These are phyloP conservation scores for Grosmannia huntii DNA, from an alignment of 2,329 filamentous ascomycete genomes.

Conservation along the genomic window DNA sequence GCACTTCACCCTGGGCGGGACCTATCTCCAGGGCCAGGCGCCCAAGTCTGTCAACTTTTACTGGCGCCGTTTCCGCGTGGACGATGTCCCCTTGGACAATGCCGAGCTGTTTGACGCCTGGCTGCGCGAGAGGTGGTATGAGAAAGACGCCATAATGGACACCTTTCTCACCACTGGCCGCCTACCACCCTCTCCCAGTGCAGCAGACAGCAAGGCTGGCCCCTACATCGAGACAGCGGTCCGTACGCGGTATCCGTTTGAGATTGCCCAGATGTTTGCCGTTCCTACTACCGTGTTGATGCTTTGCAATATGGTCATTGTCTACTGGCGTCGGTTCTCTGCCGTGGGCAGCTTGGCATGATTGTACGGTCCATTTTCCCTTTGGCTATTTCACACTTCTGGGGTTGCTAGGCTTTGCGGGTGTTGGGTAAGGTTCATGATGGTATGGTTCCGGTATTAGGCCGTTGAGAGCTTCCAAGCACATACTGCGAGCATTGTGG, in stretches of 20 bases:
- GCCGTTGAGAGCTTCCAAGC: too few relatives aligned
- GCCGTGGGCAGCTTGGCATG: not conserved
- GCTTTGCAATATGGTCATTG: constrained; percentile 2
- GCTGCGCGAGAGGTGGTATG: constrained; percentile 77
- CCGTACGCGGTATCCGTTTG: constrained; percentile 37
- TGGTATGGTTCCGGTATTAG: not conserved
- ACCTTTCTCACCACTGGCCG: constrained; percentile 64
- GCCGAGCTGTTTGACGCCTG: constrained; percentile 67
- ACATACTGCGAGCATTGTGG: too few relatives aligned
- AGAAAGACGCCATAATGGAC: constrained; percentile 84
- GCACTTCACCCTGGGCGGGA: constrained; percentile 74
- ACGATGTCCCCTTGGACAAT: constrained; percentile 68
- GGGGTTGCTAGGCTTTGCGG: not conserved
- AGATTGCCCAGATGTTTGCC: constrained; percentile 41
- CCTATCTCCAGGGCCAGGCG: constrained; percentile 76
- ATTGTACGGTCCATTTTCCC: not conserved
- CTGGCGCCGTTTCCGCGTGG: constrained; percentile 75
- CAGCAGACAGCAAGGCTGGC: constrained; percentile 16
- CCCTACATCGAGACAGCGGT: constrained; percentile 47
- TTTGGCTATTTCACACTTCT: not conserved
- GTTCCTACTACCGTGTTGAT: constrained; percentile 22
- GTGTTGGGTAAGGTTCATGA: not conserved
- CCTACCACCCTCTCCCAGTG: constrained; percentile 57
- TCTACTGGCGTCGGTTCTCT: not conserved
- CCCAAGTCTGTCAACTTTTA: constrained; percentile 96